Percentiles rank a stretch among this genome's conserved stretches.
Conservation (phyloP, 192 early-diverging fungal genomes). For the Ramicandelaber brevisporus region DNA sequence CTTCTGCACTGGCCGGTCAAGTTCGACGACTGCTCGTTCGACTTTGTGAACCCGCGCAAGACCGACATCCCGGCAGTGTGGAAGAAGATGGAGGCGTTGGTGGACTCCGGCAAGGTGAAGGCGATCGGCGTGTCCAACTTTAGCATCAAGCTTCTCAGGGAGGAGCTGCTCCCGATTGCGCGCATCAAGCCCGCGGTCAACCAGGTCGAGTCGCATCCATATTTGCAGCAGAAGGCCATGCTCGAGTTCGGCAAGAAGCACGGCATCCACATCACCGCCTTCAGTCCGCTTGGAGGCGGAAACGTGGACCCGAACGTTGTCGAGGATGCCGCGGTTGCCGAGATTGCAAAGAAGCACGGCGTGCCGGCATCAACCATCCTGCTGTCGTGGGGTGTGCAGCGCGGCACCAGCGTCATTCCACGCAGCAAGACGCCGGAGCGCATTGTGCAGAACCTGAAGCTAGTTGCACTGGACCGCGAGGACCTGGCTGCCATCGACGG, state of each 20-base stretch:
- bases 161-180: slow-evolving; percentile 33
- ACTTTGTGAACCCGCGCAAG: too few species aligned
- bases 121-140: slow-evolving; percentile 77
- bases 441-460: slow-evolving; percentile 24
- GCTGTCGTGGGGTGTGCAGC: slow-evolving; percentile 45
- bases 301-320: slow-evolving; percentile 9
- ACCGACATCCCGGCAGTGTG: too few species aligned
- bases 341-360: slow-evolving; percentile 40
- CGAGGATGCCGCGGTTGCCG: slow-evolving; percentile 21
- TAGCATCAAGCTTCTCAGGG: slow-evolving; percentile 24
- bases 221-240: slow-evolving; percentile 28
- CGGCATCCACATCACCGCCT: slow-evolving; percentile 51
- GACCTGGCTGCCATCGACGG: too few species aligned
- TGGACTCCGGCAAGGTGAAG: slow-evolving; percentile 38
- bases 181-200: slow-evolving; percentile 58
- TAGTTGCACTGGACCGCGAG: too few species aligned
- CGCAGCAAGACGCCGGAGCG: slow-evolving; percentile 41
- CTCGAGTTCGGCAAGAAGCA: slow-evolving; percentile 41
- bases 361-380: slow-evolving; percentile 42
- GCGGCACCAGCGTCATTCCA: slow-evolving; percentile 55
- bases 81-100: slow-evolving; percentile 53
- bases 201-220: slow-evolving; percentile 71
- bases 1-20: slow-evolving; percentile 61
- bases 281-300: slow-evolving; percentile 51
- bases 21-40: slow-evolving; percentile 1